These are phyloP conservation scores for Xanthoconium purpureum DNA, from an alignment of 768 basidiomycete species.

Conservation along the genomic window DNA sequence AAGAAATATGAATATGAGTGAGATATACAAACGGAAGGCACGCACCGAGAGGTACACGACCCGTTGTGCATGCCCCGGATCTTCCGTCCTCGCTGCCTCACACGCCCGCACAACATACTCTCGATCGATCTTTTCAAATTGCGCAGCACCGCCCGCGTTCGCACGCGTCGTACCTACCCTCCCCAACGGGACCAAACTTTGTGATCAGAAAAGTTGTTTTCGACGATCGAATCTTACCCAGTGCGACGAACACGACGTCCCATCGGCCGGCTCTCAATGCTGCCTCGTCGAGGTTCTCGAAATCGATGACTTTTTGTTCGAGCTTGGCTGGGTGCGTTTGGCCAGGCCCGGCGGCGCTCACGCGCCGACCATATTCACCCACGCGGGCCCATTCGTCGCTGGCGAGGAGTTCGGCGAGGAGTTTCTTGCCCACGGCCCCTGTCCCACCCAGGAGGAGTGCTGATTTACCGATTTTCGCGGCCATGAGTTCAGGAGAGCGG, in stretches of 20 bases:
- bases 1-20: no score
- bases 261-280: slow-evolving; percentile 55
- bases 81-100: slow-evolving; percentile 53
- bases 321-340: slow-evolving; percentile 30
- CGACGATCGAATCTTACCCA: slow-evolving; percentile 39
- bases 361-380: slow-evolving; percentile 66
- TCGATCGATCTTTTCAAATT: slow-evolving; percentile 75
- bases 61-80: slow-evolving; percentile 47
- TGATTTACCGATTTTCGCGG: slow-evolving; percentile 23
- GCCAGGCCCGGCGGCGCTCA: slow-evolving; percentile 33
- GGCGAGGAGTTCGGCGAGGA: slow-evolving; percentile 60
- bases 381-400: slow-evolving; percentile 55
- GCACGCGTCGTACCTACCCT: slow-evolving; percentile 46
- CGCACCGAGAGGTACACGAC: slow-evolving; percentile 65
- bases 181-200: no score
- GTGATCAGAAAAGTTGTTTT: no score
- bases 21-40: background rate
- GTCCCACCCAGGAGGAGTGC: slow-evolving; percentile 79
- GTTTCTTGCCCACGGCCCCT: slow-evolving; percentile 60
- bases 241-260: slow-evolving; percentile 74
- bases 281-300: slow-evolving; percentile 57
- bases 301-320: slow-evolving; percentile 64
- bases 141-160: slow-evolving; percentile 57
- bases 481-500: no score
- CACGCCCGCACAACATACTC: slow-evolving; percentile 81